Evolutionary conservation across 1,139 yeast genomes (phyloP), one percentile per base, ranked within the genome.

Genomic region (Geotrichum australiense): DNA sequence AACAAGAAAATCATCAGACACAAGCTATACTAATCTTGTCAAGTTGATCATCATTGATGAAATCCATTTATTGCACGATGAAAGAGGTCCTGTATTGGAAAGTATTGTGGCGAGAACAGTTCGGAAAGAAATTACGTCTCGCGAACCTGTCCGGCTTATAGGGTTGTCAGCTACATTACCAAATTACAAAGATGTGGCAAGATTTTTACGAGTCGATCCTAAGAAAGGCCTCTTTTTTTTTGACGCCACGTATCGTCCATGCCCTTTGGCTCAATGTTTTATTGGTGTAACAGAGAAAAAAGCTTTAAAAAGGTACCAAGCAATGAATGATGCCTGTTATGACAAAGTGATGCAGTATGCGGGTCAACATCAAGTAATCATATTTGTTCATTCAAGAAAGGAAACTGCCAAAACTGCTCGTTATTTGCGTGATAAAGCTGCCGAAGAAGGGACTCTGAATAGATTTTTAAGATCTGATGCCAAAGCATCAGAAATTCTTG

Each of bases 141-240:
- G 66, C 47, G 70, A 71, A 5, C 63, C 68, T 3, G 77, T 78
- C 0, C 69, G 98, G 47, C 62, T 91, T 10, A 78, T 91, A 10
- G 98, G 96, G 0, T 67, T 91, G 18, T 89, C 97, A 0, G 98
- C 98, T 0, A 91, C 98, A 0, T 70, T 91, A 45, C 97, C 98
- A 0, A 91, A 91, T 56, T 91, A 81, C 59, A 63, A 65, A 42
- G 97, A 91, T 61, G 97, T 91, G 29, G 95, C 96, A 0, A 69
- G 70, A 37, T 91, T 91, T 53, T 64, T 91, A 41, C 67, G 80
- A 33, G 97, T 85, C 2, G 76, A 78, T 26, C 64, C 71, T 6
- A 57, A 69, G 0, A 53, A 57, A 16, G 86, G 85, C 0, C 57
- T 82, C 3, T 89, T 82, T 57, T 86, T 74, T 58, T 91, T 91